phyloP scores from a whole-genome alignment of 306 rosid species.

The Prunus padus region DNA sequence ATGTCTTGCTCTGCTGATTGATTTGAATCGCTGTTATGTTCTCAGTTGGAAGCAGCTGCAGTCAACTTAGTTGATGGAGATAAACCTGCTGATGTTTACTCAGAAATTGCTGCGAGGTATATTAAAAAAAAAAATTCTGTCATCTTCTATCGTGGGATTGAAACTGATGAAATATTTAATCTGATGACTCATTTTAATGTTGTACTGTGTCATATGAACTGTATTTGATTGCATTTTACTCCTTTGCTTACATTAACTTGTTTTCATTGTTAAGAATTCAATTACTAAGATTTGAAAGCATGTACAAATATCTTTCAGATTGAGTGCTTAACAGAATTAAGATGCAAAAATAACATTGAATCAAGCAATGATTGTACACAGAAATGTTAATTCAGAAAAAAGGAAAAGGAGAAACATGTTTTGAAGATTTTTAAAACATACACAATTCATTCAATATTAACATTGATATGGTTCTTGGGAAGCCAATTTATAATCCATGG shows the following conservation, averaged over 20 bases:
- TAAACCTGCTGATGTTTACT: slow-evolving; percentile 80
- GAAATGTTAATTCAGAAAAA: too few relatives aligned
- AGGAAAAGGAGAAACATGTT: too few relatives aligned
- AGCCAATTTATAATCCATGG: too few relatives aligned
- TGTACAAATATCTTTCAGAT: not conserved
- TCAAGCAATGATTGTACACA: not conserved
- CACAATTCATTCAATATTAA: too few relatives aligned
- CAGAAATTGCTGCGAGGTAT: slow-evolving; percentile 83
- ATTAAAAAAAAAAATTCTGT: too few relatives aligned
- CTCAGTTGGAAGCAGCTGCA: slow-evolving; percentile 87
- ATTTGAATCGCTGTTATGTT: slow-evolving; percentile 19
- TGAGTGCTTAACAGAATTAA: not conserved
- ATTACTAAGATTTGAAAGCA: not conserved
- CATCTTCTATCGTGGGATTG: not conserved
- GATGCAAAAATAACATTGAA: not conserved
- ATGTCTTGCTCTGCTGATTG: slow-evolving; percentile 10
- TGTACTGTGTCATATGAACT: not conserved
- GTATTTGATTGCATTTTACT: not conserved
- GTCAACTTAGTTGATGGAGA: slow-evolving; percentile 78
- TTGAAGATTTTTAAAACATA: too few relatives aligned
- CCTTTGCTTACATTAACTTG: not conserved
- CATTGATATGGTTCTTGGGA: too few relatives aligned
- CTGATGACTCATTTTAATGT: not conserved
- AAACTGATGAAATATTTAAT: not conserved
- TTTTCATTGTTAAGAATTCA: not conserved